Percentiles rank a stretch among this genome's conserved stretches.
These are phyloP conservation scores for Lecanoromycetidae sp. DNA, from an alignment of 2,329 filamentous ascomycete species.

Conservation along the genomic window DNA sequence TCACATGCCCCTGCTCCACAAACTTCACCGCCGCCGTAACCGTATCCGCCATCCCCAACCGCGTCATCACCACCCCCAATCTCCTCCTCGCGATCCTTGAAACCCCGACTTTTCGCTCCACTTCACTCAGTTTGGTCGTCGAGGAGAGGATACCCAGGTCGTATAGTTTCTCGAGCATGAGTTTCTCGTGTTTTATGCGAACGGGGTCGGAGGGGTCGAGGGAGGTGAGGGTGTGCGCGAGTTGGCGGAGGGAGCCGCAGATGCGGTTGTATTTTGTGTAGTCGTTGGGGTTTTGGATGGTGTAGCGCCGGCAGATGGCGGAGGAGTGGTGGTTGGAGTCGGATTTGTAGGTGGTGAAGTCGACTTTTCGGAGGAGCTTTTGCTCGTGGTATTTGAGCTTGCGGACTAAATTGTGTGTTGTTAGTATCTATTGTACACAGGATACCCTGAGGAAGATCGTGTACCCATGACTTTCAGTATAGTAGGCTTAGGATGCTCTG, in stretches of 20 bases:
- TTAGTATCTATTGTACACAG: not conserved
- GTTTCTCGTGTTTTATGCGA: conserved; percentile 71
- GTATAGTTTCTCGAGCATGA: conserved; percentile 82
- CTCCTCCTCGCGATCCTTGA: conserved; percentile 74
- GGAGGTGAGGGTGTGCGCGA: conserved; percentile 76
- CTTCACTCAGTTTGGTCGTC: conserved; percentile 48
- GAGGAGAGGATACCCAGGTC: conserved; percentile 76
- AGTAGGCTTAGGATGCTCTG: too few relatives aligned
- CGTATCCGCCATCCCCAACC: conserved; percentile 82
- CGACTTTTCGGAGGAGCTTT: conserved; percentile 79
- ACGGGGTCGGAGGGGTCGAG: conserved; percentile 66
- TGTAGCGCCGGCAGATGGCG: conserved; percentile 68
- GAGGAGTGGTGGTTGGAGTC: conserved; percentile 80
- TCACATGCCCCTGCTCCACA: conserved; percentile 87
- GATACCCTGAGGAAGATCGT: not conserved
- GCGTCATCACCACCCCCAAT: conserved; percentile 81
- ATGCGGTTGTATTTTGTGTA: conserved; percentile 44
- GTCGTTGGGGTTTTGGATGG: conserved; percentile 40
- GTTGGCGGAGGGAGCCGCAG: conserved; percentile 63
- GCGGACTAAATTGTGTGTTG: conserved; percentile 33
- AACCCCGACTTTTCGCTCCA: conserved; percentile 82
- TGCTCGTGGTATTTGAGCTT: conserved; percentile 96
- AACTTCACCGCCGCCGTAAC: conserved; percentile 68
- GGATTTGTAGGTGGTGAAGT: conserved; percentile 81
- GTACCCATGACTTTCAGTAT: not conserved